A percentile compares a stretch with the other conserved stretches of the same genome.
These are phyloP conservation scores for Arthrobotrys musiformis DNA, from an alignment of 2,329 filamentous ascomycete species.

Conservation along the genomic window DNA sequence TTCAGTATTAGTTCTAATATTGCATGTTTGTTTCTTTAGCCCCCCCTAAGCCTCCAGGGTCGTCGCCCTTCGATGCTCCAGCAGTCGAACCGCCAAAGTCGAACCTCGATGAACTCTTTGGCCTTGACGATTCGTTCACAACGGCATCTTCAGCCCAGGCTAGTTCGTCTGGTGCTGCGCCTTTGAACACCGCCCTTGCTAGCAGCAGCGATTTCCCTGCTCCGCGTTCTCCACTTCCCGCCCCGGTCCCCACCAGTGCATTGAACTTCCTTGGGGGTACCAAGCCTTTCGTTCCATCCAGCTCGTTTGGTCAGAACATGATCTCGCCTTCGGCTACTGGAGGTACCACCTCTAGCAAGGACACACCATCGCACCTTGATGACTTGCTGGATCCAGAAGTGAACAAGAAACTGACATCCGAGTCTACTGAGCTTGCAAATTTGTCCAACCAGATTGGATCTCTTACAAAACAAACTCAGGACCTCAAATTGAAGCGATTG, in stretches of 20 bases:
- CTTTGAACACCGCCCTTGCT: conserved; percentile 55
- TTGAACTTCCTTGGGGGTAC: conserved; percentile 69
- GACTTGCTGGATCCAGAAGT: conserved; percentile 92
- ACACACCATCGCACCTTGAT: conserved; percentile 70
- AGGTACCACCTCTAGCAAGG: conserved; percentile 66
- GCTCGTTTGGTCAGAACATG: conserved; percentile 87
- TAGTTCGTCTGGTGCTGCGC: conserved; percentile 36
- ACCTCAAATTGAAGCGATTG: conserved; percentile 83
- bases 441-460: conserved; percentile 94
- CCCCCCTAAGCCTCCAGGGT: conserved; percentile 52
- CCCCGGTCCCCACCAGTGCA: conserved; percentile 63
- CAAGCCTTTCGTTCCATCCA: conserved; percentile 91
- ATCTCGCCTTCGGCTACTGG: conserved; percentile 78
- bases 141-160: conserved; percentile 60
- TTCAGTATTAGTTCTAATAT: too few species aligned
- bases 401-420: conserved; percentile 85
- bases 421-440: conserved; percentile 92
- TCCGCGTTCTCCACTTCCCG: conserved; percentile 69
- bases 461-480: conserved; percentile 91
- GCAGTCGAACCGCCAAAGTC: conserved; percentile 71
- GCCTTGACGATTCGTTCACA: conserved; percentile 77
- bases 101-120: conserved; percentile 92
- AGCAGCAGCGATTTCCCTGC: conserved; percentile 60
- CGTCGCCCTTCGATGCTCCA: conserved; percentile 68
- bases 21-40: too few species aligned